Conservation (phyloP, 2,329 filamentous ascomycete species). For the Neoascochyta sp. region DNA sequence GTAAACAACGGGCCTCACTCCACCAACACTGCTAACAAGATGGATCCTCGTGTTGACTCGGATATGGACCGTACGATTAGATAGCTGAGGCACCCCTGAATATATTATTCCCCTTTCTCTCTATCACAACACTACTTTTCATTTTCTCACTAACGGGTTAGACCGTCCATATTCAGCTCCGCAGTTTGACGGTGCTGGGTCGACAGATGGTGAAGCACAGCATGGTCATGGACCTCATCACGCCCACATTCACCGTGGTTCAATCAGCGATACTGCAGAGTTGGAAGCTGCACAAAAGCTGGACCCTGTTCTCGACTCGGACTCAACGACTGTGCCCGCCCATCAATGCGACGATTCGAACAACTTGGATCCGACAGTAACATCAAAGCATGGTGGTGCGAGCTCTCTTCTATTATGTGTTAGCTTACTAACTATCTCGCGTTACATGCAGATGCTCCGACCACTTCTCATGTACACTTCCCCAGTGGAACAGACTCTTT, state of each 20-base stretch:
- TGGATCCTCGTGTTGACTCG: slow-evolving; percentile 24
- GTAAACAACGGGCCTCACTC: slow-evolving; percentile 29
- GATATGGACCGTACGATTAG: slow-evolving; percentile 21
- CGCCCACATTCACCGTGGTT: slow-evolving; percentile 14
- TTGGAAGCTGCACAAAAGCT: slow-evolving; percentile 13
- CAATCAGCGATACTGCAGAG: slow-evolving; percentile 6
- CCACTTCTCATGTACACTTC: not conserved
- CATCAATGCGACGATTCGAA: slow-evolving; percentile 8
- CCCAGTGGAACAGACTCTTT: slow-evolving; percentile 7
- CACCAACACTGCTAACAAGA: slow-evolving; percentile 28
- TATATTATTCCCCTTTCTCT: slow-evolving; percentile 14
- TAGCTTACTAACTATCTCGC: not conserved
- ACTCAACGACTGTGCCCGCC: slow-evolving; percentile 9
- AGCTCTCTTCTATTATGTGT: slow-evolving; percentile 1
- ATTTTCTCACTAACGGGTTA: slow-evolving; percentile 7
- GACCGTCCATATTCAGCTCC: not conserved
- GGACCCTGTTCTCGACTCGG: slow-evolving; percentile 10
- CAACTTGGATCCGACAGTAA: slow-evolving; percentile 10
- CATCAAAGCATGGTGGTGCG: slow-evolving; percentile 3
- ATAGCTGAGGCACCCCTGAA: slow-evolving; percentile 9
- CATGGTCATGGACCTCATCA: not conserved
- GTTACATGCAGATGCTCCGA: not conserved
- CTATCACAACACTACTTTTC: not conserved
- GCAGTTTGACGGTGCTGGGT: slow-evolving; percentile 9
- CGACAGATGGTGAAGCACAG: too few relatives aligned